Evolutionary conservation across 805 yeast species (phyloP), one percentile per base, ranked within the genome.

Genomic region (Pichia californica): DNA sequence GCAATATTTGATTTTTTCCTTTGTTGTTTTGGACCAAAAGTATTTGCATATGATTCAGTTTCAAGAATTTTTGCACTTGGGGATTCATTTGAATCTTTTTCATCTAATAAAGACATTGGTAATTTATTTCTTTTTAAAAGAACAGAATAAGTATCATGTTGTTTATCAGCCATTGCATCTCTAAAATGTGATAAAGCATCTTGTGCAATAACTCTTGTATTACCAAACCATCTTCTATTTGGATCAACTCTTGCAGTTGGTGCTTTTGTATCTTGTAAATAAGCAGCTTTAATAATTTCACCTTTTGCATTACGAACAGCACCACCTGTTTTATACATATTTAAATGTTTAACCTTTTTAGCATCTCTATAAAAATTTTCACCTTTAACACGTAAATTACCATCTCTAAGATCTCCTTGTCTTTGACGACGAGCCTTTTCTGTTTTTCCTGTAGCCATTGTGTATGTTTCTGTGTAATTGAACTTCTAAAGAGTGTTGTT

Each of bases 281-380:
- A 81, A 16, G 98, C 97, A 35, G 95, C 96, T 59, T 77, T 73
- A 43, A 88, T 74, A 46, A 89, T 75, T 27, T 88, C 96, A 58
- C 98, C 98, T 50, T 78, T 73, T 40, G 88, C 87, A 61, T 89
- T 87, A 54, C 95, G 76, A 42, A 76, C 79, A 31, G 96, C 95
- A 52, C 85, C 76, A 45, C 98, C 97, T 41, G 83, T 79, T 59
- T 86, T 93, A 70, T 88, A 91, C 98, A 91, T 91, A 61, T 79
- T 84, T 58, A 93, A 72, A 62, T 79, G 87, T 63, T 86, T 82
- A 47, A 89, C 95, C 60, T 86, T 86, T 61, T 88, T 88, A 42
- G 95, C 91, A 77, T 89, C 97, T 56, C 88, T 71, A 70, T 91
- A 91, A 66, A 91, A 91, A 70, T 91, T 91, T 67, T 91, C 99